phyloP scores from a whole-genome alignment of 768 basidiomycete species.

The Mycena olivaceomarginata region DNA sequence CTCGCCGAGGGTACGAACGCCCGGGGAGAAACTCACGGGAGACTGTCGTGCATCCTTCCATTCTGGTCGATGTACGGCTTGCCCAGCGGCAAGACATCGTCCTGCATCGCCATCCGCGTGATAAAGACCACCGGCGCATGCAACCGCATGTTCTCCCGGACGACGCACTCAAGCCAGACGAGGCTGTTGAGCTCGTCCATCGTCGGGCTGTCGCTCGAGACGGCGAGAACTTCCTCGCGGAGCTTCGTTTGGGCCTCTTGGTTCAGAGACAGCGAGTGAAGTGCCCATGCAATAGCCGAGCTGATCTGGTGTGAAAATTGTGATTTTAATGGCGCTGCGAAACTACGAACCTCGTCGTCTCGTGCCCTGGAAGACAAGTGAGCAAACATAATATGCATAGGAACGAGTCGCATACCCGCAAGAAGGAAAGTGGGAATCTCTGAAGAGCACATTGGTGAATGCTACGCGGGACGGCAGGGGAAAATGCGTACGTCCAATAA shows the following conservation, averaged over 20 bases:
- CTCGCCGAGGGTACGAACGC: background rate
- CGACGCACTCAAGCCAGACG: conserved; percentile 67
- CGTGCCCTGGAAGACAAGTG: conserved; percentile 18
- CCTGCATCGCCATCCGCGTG: conserved; percentile 65
- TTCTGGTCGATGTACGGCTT: conserved; percentile 65
- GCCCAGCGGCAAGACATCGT: conserved; percentile 72
- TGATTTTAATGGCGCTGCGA: background rate
- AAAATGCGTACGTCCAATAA: conserved; percentile 53
- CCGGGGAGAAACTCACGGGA: conserved; percentile 47
- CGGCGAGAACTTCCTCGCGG: conserved; percentile 63
- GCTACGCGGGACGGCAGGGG: background rate
- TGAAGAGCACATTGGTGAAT: background rate
- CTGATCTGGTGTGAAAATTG: background rate
- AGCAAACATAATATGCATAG: background rate
- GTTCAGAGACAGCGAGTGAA: conserved; percentile 61
- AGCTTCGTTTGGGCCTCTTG: conserved; percentile 64
- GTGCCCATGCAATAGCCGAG: conserved; percentile 58
- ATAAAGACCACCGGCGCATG: conserved; percentile 70
- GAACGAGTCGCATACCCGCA: conserved; percentile 51
- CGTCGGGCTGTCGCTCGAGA: conserved; percentile 57
- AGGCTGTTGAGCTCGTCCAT: conserved; percentile 65
- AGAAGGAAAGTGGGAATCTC: conserved; percentile 65
- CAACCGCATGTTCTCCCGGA: conserved; percentile 76
- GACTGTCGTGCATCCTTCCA: conserved; percentile 61
- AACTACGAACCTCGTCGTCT: conserved; percentile 39